Evolutionary conservation across 2,329 filamentous ascomycete genomes (phyloP), one percentile per base, ranked within the genome.

Genomic region (Fusarium stilboides): DNA sequence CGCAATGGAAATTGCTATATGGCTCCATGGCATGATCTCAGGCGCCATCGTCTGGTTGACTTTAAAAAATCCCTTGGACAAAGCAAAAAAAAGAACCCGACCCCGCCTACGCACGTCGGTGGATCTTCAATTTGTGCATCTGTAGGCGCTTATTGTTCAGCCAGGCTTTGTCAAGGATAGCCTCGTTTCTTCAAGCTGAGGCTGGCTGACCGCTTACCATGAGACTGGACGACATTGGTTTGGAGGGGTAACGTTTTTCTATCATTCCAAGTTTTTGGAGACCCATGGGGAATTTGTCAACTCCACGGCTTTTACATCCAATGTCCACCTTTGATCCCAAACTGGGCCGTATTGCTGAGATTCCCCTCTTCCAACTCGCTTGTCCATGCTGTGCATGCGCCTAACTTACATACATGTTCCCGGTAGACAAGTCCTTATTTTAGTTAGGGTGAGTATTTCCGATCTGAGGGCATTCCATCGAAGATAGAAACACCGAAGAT

Each of bases 131-230:
- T 63, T 55, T 62, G 28, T 70, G 51, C 51, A 50, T 54, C 36
- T 34, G 36, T 52, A 56, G 55, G 47, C 60, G 60, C 60, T 65
- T 57, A 37, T 45, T 57, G 45, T 45, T 62, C 46, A 66, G 51
- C 57, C 46, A 54, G 57, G 42, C 71, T 49, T 36, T 58, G 65
- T 62, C 68, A 72, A 64, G 73, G 73, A 75, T 75, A 73, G 68
- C 73, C 73, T 75, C 71, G 71, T 70, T 67, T 65, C 60, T 43
- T 44, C 44, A 62, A 71, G 58, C 64, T 64, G 72, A 75, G 73
- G 73, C 74, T 75, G 73, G 69, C 72, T 75, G 74, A 75, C 74
- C 73, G 74, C 74, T 68, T 52, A 59, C 53, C 43, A 57, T 46
- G 40, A 65, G 58, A 71, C 63, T 65, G 65, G 70, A 74, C 70